Conservation (phyloP, 164 flowering plant genomes). For the Malania oleifera region DNA sequence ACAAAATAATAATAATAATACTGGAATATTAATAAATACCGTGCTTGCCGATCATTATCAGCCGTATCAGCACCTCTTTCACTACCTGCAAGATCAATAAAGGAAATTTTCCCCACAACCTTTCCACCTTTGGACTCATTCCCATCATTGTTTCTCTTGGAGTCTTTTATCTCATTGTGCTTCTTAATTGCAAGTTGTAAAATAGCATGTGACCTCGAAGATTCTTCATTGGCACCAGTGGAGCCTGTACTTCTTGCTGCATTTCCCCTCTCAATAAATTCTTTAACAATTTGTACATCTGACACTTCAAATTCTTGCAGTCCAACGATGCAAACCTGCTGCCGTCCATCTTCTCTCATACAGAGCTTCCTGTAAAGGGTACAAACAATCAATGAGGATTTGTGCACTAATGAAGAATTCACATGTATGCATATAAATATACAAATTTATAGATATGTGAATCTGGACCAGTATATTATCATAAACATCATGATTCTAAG, state of each 20-base stretch:
- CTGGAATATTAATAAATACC: slow-evolving; percentile 36
- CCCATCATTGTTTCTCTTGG: slow-evolving; percentile 57
- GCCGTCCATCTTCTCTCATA: slow-evolving; percentile 99
- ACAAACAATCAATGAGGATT: slow-evolving; percentile 12
- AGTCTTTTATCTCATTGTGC: slow-evolving; percentile 69
- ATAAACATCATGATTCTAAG: too few species aligned
- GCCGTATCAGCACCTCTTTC: slow-evolving; percentile 99
- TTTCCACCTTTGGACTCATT: slow-evolving; percentile 67
- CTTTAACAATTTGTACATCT: slow-evolving; percentile 94
- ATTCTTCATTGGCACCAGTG: slow-evolving; percentile 99
- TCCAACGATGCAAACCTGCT: slow-evolving; percentile 99
- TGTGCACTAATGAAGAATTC: background rate
- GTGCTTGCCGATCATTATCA: slow-evolving; percentile 93
- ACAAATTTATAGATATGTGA: background rate
- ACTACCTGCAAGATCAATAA: slow-evolving; percentile 99
- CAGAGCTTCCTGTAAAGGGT: slow-evolving; percentile 74
- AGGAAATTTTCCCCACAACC: slow-evolving; percentile 92
- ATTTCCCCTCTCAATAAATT: slow-evolving; percentile 93
- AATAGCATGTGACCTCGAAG: slow-evolving; percentile 98
- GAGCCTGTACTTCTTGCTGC: slow-evolving; percentile 97
- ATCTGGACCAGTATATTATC: too few species aligned
- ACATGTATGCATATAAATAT: too few species aligned
- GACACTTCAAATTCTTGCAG: slow-evolving; percentile 96
- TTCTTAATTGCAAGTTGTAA: slow-evolving; percentile 87
- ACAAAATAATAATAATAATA: background rate